Evolutionary conservation across 768 basidiomycete species (phyloP).

Genomic region (Mycena floridula): DNA sequence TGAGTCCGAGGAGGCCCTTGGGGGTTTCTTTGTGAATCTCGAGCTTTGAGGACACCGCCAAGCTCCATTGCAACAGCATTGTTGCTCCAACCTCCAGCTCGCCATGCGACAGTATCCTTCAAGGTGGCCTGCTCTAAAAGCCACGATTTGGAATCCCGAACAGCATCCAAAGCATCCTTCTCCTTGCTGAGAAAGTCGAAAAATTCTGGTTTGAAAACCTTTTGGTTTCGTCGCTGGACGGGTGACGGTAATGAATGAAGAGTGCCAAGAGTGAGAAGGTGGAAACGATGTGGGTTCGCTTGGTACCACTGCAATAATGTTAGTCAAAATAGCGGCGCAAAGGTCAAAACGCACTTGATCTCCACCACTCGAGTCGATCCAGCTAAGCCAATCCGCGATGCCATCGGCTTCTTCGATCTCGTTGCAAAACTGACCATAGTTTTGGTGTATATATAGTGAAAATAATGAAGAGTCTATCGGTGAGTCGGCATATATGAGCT

Average conservation of each 20-base stretch:
- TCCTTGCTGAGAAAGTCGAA: slow-evolving; percentile 59
- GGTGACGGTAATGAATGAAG: slow-evolving; percentile 87
- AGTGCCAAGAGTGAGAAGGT: slow-evolving; percentile 73
- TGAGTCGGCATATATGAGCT: slow-evolving; percentile 76
- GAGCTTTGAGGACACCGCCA: slow-evolving; percentile 52
- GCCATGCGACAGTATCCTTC: slow-evolving; percentile 8
- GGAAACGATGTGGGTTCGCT: slow-evolving; percentile 81
- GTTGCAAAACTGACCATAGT: slow-evolving; percentile 80
- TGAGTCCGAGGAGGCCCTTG: neutral
- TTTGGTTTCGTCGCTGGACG: slow-evolving; percentile 72
- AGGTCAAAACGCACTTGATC: slow-evolving; percentile 41
- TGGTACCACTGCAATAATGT: slow-evolving; percentile 48
- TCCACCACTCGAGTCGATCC: slow-evolving; percentile 63
- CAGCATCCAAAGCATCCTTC: slow-evolving; percentile 53
- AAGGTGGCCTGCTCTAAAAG: slow-evolving; percentile 27
- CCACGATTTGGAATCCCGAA: slow-evolving; percentile 57
- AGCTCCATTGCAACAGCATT: slow-evolving; percentile 48
- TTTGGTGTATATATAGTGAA: slow-evolving; percentile 90
- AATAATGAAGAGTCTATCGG: slow-evolving; percentile 90
- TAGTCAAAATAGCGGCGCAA: slow-evolving; percentile 1
- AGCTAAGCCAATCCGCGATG: slow-evolving; percentile 71
- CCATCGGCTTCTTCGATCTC: slow-evolving; percentile 69
- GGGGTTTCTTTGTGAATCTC: slow-evolving; percentile 19
- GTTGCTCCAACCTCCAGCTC: slow-evolving; percentile 43
- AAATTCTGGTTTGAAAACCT: slow-evolving; percentile 81